Conservation (phyloP, 495 filamentous ascomycete species). For the Mytilinidion resinicola region DNA sequence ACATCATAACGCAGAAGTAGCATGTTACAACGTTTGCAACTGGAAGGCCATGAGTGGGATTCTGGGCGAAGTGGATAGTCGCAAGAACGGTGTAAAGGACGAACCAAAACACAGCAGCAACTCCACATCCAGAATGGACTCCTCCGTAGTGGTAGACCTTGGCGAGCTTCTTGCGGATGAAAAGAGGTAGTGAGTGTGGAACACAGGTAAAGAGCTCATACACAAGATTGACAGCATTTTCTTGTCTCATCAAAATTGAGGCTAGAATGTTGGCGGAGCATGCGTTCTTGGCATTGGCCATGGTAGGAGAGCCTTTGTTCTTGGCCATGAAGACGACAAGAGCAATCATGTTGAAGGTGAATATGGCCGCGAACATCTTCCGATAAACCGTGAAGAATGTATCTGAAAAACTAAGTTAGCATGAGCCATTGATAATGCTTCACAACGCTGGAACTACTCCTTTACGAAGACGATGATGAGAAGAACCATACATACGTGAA, state of each 20-base stretch:
- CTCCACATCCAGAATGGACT: constrained; percentile 64
- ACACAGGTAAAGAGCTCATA: constrained; percentile 55
- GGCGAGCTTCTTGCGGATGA: constrained; percentile 57
- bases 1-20: constrained; percentile 1
- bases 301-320: constrained; percentile 12
- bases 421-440: background rate
- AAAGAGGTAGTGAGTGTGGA: constrained; percentile 55
- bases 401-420: background rate
- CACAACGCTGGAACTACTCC: no score
- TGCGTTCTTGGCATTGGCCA: constrained; percentile 39
- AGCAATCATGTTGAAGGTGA: background rate
- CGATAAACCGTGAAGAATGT: background rate
- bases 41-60: background rate
- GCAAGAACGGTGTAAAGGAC: constrained; percentile 43
- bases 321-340: background rate
- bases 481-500: background rate
- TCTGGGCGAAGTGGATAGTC: background rate
- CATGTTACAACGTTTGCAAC: background rate
- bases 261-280: constrained; percentile 47
- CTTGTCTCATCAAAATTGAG: constrained; percentile 62
- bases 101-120: constrained; percentile 67
- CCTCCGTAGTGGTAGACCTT: constrained; percentile 76
- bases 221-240: constrained; percentile 66
- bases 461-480: background rate
- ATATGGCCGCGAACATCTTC: background rate